Percentiles rank a stretch among this genome's conserved stretches.
Evolutionary conservation across 2,329 filamentous ascomycete genomes (phyloP).

Genomic region (Colletotrichum euphorbiae): DNA sequence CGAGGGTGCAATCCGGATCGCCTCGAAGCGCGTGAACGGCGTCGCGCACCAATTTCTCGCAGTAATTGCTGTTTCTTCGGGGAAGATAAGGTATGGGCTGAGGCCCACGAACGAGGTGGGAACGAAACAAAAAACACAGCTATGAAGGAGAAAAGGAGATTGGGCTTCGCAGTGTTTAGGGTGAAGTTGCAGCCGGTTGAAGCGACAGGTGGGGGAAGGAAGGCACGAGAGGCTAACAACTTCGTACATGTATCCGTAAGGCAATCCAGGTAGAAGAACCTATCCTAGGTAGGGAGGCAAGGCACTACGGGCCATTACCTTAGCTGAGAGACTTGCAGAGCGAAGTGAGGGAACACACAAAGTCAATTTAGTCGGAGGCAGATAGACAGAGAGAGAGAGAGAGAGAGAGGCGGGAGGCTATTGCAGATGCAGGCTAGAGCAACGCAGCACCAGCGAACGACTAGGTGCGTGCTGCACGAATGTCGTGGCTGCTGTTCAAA

Average conservation of each 20-base stretch:
- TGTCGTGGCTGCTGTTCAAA: conserved; percentile 63
- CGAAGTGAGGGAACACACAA: neutral
- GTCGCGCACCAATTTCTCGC: conserved; percentile 15
- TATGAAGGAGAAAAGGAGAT: neutral
- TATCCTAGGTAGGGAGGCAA: neutral
- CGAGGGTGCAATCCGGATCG: conserved; percentile 32
- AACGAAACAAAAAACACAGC: conserved; percentile 10
- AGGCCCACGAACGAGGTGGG: neutral
- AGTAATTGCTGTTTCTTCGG: conserved; percentile 21
- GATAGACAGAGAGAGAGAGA: neutral
- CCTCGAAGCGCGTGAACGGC: conserved; percentile 17
- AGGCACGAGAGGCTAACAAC: conserved; percentile 2
- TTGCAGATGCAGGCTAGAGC: conserved; percentile 31
- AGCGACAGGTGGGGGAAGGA: conserved; percentile 30
- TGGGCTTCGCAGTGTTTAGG: conserved; percentile 22
- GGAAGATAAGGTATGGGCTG: neutral
- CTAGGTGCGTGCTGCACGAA: conserved; percentile 51
- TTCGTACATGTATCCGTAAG: neutral
- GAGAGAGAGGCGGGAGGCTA: conserved; percentile 17
- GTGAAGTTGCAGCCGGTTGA: conserved; percentile 34
- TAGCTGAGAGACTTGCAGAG: neutral
- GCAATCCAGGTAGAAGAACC: neutral
- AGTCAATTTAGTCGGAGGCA: neutral
- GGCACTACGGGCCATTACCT: neutral
- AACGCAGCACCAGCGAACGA: conserved; percentile 35